phyloP scores from a whole-genome alignment of 106 monocot genomes.

The Hemerocallis citrina region DNA sequence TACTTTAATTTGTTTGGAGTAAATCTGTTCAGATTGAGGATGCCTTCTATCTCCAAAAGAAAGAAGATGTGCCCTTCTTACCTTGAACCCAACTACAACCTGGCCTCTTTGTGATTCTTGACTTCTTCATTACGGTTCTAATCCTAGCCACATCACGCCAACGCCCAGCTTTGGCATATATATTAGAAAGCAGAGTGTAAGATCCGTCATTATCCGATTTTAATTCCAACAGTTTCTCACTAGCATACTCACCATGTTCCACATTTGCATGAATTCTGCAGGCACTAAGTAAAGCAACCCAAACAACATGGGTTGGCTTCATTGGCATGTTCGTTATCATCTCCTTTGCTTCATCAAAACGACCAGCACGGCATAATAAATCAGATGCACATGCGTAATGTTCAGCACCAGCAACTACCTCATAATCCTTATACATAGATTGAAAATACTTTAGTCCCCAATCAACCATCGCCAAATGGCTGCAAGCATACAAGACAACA shows the following conservation, averaged over 20 bases:
- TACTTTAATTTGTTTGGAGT: slow-evolving; percentile 51
- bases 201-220: slow-evolving; percentile 59
- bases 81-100: slow-evolving; percentile 88
- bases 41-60: slow-evolving; percentile 81
- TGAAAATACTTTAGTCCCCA: slow-evolving; percentile 51
- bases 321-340: slow-evolving; percentile 58
- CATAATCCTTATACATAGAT: slow-evolving; percentile 40
- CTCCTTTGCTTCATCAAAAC: slow-evolving; percentile 51
- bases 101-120: slow-evolving; percentile 72
- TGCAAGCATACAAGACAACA: slow-evolving; percentile 82
- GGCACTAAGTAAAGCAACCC: slow-evolving; percentile 74
- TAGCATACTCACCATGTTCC: slow-evolving; percentile 62
- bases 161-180: slow-evolving; percentile 66
- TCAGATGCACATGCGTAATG: slow-evolving; percentile 83
- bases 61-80: slow-evolving; percentile 58
- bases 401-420: slow-evolving; percentile 39
- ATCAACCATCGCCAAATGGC: slow-evolving; percentile 75
- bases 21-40: slow-evolving; percentile 48
- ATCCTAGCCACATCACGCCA: slow-evolving; percentile 68
- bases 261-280: slow-evolving; percentile 68
- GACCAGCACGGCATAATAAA: slow-evolving; percentile 62
- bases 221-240: slow-evolving; percentile 23
- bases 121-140: slow-evolving; percentile 52
- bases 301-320: slow-evolving; percentile 50
- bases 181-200: slow-evolving; percentile 77